These are phyloP conservation scores for Candida quercuum DNA, from an alignment of 805 yeast species.

Conservation along the genomic window DNA sequence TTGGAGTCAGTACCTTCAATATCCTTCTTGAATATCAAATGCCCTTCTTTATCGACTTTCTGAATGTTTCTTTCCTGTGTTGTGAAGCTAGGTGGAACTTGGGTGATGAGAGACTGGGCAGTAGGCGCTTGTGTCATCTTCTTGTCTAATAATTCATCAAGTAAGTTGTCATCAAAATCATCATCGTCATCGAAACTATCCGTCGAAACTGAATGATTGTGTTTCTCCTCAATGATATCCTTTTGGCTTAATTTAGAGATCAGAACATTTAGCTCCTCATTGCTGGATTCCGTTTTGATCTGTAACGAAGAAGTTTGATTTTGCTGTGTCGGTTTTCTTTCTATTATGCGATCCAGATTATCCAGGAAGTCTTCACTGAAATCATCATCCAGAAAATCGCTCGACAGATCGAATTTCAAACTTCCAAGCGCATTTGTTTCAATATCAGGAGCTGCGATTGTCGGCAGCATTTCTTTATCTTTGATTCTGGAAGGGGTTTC, in stretches of 20 bases:
- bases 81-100: slow-evolving; percentile 7
- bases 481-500: slow-evolving; percentile 14
- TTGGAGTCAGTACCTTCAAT: slow-evolving; percentile 18
- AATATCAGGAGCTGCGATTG: neutral
- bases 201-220: slow-evolving; percentile 9
- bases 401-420: slow-evolving; percentile 11
- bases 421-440: neutral
- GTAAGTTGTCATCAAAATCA: slow-evolving; percentile 18
- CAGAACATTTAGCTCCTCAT: slow-evolving; percentile 1
- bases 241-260: slow-evolving; percentile 5
- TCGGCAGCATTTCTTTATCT: too few relatives aligned
- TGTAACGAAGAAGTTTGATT: neutral
- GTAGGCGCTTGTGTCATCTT: slow-evolving; percentile 5
- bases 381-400: slow-evolving; percentile 20
- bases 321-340: slow-evolving; percentile 1
- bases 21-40: slow-evolving; percentile 17
- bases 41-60: slow-evolving; percentile 18
- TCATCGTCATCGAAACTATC: slow-evolving; percentile 5
- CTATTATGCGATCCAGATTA: slow-evolving; percentile 9
- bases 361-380: slow-evolving; percentile 22
- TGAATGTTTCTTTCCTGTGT: slow-evolving; percentile 20
- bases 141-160: slow-evolving; percentile 12
- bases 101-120: too few relatives aligned
- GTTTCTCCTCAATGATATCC: slow-evolving; percentile 3
- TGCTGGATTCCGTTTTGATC: neutral